Evolutionary conservation across 495 filamentous ascomycete genomes (phyloP), one percentile per base, ranked within the genome.

Genomic region (Monascus purpureus): DNA sequence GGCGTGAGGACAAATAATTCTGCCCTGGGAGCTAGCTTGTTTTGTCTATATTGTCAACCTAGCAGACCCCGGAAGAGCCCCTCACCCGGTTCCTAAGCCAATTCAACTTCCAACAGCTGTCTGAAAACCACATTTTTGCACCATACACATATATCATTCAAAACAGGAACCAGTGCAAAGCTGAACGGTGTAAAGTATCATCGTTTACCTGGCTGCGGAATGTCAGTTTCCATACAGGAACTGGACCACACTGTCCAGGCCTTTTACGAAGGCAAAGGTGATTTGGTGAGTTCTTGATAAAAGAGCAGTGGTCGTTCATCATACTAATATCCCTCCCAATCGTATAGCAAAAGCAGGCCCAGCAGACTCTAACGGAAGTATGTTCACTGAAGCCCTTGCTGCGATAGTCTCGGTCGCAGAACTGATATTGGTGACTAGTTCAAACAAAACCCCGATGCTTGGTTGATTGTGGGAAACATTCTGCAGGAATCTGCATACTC

Each of bases 401-500:
- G 19, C 6, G 4, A 16, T 30, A 4, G 6, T 16, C 15, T 11
- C n/a, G 16, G 28, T 18, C n/a, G 13, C 13, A 13, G 25, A 27
- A n/a, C 25, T 27, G 25, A 30, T 16, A 16, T 35, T 4, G 13
- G 38, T 28, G 12, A 28, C 9, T 44, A 96, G 87, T 99, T 99
- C 67, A 93, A 93, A 55, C 88, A 96, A 62, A 90, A 94, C 45
- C 86, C 86, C 23, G 90, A 99, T 66, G 81, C 90, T 32, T 99
- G 90, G 90, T 65, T 95, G 32, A 69, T 93, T 52, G 90, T 95
- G 40, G 90, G 94, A 46, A 86, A 94, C 49, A 92, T 99, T 38
- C 70, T 99, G 31, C 74, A 86, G 55, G 75, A 85, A 43, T 78
- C 92, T 31, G 76, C 74, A 52, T 92, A 94, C 51, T 75, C 81